Conservation (phyloP, 1,284 basidiomycete species). For the Ceratobasidium sp. region DNA sequence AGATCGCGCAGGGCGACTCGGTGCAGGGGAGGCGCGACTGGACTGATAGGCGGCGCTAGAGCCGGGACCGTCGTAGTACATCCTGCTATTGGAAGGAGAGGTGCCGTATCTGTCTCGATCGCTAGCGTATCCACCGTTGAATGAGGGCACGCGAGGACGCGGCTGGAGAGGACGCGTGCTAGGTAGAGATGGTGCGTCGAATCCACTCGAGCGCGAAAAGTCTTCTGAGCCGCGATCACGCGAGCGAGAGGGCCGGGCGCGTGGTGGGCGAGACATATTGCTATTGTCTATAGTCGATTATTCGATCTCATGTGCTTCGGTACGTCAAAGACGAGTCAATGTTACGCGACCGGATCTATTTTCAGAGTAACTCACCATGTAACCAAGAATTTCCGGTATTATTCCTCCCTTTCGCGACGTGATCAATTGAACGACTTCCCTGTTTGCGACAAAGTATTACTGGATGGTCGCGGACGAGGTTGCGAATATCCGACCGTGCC, state of each 20-base stretch:
- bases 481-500: no score
- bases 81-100: conserved; percentile 24
- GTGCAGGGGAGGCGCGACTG: conserved; percentile 28
- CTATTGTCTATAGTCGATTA: conserved; percentile 6
- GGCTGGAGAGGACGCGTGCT: conserved; percentile 38
- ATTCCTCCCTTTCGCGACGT: no score
- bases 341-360: no score
- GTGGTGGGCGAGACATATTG: conserved; percentile 34
- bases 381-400: no score
- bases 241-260: conserved; percentile 36
- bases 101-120: conserved; percentile 37
- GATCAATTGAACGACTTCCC: no score
- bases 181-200: conserved; percentile 27
- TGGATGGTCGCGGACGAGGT: no score
- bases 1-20: conserved; percentile 51
- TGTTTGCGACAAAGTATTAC: no score
- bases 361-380: no score
- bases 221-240: conserved; percentile 42
- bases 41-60: neutral
- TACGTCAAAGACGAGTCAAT: conserved; percentile 10
- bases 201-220: conserved; percentile 40
- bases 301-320: neutral
- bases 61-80: conserved; percentile 26
- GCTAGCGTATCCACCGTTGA: conserved; percentile 31
- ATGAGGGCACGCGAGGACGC: conserved; percentile 41